Evolutionary conservation across 2,329 filamentous ascomycete genomes (phyloP), one percentile per base, ranked within the genome.

Genomic region (Chrysosporium queenslandicum): DNA sequence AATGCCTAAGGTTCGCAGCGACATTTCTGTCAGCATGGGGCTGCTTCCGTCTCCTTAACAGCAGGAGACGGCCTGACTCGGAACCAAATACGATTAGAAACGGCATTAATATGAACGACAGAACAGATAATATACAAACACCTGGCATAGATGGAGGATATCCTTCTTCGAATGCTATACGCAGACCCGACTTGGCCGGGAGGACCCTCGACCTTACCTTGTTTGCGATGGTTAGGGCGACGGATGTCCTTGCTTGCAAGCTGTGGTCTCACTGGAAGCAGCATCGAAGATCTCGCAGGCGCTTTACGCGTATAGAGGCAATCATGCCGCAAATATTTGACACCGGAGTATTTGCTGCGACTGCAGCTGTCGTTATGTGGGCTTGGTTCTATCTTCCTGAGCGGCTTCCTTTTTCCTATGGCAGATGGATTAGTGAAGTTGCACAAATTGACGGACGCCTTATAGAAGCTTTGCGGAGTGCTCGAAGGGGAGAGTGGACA

Each of bases 331-430:
- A 63, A 25, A 64, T 80, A 34, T 72, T 80, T n/a, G 85, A 91
- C 62, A 79, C 86, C 3, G 69, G 78, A 4, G 70, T 90, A 16
- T 94, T 94, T 66, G 80, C 84, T 41, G 66, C 77, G 30, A 89
- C 86, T 18, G 82, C 79, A 36, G 84, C 82, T 20, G 71, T 87
- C 34, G 83, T 94, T 59, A 94, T 94, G 88, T 91, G 86, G 84
- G 79, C 86, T 16, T 94, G 86, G 86, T 83, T 94, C 65, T 94
- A 91, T 70, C 66, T 74, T 8, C 86, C 87, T 0, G 74, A 79
- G 32, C 76, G 79, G 18, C 76, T 94, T 1, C 88, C 88, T 1
- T 75, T 72, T 25, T 77, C 82, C 37, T 94, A 94, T 70, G 83
- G 82, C 61, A 83, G 82, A 64, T 94, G 88, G 87, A 92, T 94